A percentile compares a stretch with the other conserved stretches of the same genome.
phyloP scores from a whole-genome alignment of 2,329 filamentous ascomycete species.

The Diaporthe sp. region DNA sequence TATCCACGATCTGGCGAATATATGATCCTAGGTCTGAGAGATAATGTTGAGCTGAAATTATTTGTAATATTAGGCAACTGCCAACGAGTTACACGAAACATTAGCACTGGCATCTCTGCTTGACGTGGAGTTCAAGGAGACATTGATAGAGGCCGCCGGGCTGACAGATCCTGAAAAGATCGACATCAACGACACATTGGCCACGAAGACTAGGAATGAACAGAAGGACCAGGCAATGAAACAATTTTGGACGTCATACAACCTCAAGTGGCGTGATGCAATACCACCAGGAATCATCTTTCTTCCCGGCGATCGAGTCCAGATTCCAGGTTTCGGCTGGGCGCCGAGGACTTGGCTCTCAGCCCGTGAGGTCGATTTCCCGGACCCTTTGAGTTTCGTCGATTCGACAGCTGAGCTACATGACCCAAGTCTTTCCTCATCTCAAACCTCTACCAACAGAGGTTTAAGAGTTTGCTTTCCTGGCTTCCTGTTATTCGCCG shows the following conservation, averaged over 20 bases:
- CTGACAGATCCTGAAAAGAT: neutral
- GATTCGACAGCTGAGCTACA: neutral
- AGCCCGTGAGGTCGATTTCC: neutral
- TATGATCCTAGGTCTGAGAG: neutral
- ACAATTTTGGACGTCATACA: neutral
- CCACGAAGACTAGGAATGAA: neutral
- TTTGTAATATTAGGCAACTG: neutral
- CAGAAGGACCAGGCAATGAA: neutral
- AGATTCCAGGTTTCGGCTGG: neutral
- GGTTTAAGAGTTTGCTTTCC: neutral
- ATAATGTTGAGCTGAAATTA: neutral
- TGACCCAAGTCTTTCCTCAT: neutral
- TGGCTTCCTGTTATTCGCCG: neutral
- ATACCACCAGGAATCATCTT: slow-evolving; percentile 2
- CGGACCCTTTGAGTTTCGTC: neutral
- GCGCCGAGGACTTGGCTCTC: neutral
- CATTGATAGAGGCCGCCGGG: neutral
- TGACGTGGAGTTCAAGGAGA: neutral
- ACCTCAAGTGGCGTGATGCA: neutral
- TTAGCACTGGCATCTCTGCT: neutral
- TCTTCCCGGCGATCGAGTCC: neutral
- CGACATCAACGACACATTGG: neutral
- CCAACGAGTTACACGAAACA: slow-evolving; percentile 1
- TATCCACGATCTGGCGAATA: neutral
- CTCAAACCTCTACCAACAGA: neutral